Base-by-base conservation (phyloP, 768 basidiomycete species). In the Leccinum truebloodii region DNA sequence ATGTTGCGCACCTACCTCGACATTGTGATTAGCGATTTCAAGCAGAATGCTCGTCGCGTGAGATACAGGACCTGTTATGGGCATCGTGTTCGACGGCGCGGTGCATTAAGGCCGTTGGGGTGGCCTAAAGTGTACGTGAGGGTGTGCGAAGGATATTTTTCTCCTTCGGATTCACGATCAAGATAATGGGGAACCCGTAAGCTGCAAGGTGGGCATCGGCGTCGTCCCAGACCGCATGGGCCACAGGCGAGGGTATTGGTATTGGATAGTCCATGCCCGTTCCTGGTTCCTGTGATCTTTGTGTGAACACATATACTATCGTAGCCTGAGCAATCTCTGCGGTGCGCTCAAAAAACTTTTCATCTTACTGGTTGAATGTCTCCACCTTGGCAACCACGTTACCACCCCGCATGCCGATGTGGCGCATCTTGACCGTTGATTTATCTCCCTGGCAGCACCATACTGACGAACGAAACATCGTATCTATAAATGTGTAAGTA, bases 221-320 rank as follows among this genome's bases (percentile, higher is more conserved):
- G 53, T 88, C 88, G 60, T 98, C 96, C 97, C 97, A 99, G 57
- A 98, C 95, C 46, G 94, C 90, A 63, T 92, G 91, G 58, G 97
- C 97, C 20, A 95, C 94, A 49, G 94, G 90, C 4, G 95, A 98
- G 24, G 24, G 24, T 24, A 24, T 24, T 24, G 65, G 76, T 84
- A 72, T 86, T 90, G 83, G 98, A 99, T 2, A 99, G 65, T 98
- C 95, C 95, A 99, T 98, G 20, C 97, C 97, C 97, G 98, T 98
- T 20, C 95, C 94, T 51, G 89, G 88, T 76, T 98, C 96, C 73
- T 98, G 96, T 6, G 95, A 98, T 58, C 96, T 96, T 73, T 98
- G 96, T 44, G 96, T 98, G 82, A 98, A 98, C 67, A 97, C 94
- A 24, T 24, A 98, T 37, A 92, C 94, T 6, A 95, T 96, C 16